phyloP scores from a whole-genome alignment of 1,284 basidiomycete species.

The Neolentinus lepideus region DNA sequence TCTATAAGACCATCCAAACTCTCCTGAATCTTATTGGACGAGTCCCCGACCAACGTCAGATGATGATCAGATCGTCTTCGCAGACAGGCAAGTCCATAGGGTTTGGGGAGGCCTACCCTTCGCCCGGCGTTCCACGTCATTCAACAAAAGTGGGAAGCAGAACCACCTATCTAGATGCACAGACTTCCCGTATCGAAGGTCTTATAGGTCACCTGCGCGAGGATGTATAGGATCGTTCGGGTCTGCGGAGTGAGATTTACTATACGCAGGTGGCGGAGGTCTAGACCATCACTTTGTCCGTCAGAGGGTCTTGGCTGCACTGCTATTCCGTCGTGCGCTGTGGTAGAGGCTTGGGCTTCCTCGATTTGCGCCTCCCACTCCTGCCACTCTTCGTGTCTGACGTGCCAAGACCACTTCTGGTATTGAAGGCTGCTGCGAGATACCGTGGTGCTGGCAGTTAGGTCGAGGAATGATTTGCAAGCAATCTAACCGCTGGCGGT shows the following conservation, averaged over 20 bases:
- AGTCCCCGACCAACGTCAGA: background rate
- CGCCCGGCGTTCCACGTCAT: conserved; percentile 36
- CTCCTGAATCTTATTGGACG: background rate
- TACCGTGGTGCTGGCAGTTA: conserved; percentile 37
- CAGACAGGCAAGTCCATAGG: no score
- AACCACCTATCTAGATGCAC: conserved; percentile 43
- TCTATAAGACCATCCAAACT: background rate
- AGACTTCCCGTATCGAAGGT: conserved; percentile 48
- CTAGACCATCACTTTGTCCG: conserved; percentile 2
- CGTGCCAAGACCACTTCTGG: conserved; percentile 52
- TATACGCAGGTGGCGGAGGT: conserved; percentile 8
- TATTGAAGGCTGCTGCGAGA: conserved; percentile 50
- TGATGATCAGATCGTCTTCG: background rate
- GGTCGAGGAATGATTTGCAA: conserved; percentile 5
- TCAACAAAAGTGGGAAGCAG: conserved; percentile 36
- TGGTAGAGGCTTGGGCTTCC: conserved; percentile 13
- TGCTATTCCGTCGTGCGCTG: conserved; percentile 25
- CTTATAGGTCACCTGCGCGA: conserved; percentile 52
- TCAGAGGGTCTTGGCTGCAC: conserved; percentile 3
- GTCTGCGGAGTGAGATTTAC: conserved; percentile 9
- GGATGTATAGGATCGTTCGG: conserved; percentile 43
- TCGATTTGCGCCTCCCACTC: conserved; percentile 26
- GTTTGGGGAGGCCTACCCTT: background rate
- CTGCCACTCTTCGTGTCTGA: conserved; percentile 42
- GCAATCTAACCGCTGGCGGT: background rate